Base-by-base conservation (phyloP, 177 flowering plant genomes). In the Telopea speciosissima region DNA sequence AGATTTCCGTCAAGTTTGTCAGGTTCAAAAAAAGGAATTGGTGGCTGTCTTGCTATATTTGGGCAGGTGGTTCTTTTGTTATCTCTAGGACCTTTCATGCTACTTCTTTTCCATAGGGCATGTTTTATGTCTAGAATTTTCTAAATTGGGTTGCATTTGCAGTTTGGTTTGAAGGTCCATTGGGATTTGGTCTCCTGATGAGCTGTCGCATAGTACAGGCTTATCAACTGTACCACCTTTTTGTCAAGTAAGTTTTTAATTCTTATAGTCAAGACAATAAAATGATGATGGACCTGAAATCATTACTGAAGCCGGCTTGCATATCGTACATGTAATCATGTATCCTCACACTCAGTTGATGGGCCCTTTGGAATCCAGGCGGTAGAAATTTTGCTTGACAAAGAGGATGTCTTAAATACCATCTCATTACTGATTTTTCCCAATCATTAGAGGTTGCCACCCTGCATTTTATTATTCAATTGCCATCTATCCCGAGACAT, bases 91-190 rank as follows among this genome's bases (percentile, higher is more conserved):
- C 44, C 28, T 26, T 49, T 17, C 31, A 4, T 61, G 44, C 25
- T 23, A 2, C 17, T 56, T 19, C 26, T 2, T 77, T 40, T 26
- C 25, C 31, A 56, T 13, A 54, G 36, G 21, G 40, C 40, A 36
- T 40, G 10, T 58, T 65, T 73, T 52, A 36, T 10, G 14, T 74
- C 26, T 60, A 68, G 31, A 16, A 25, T 9, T 70, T 44, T 63
- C 65, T 65, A 22, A 68, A 61, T 73, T 67, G 13, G 8, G 24
- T 40, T 72, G 24, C 45, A 56, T 70, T 81, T 82, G 60, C 88
- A 92, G 97, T 82, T 31, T 92, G 97, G 97, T 45, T 86, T 77
- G 92, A 90, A 80, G 97, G 94, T 68, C 92, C 96, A 25, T 70
- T 89, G 25, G 97, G 96, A 64, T 92, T 90, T 81, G 97, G 96